Evolutionary conservation across 257 asterid species (phyloP).

Genomic region (Fraxinus anomala): DNA sequence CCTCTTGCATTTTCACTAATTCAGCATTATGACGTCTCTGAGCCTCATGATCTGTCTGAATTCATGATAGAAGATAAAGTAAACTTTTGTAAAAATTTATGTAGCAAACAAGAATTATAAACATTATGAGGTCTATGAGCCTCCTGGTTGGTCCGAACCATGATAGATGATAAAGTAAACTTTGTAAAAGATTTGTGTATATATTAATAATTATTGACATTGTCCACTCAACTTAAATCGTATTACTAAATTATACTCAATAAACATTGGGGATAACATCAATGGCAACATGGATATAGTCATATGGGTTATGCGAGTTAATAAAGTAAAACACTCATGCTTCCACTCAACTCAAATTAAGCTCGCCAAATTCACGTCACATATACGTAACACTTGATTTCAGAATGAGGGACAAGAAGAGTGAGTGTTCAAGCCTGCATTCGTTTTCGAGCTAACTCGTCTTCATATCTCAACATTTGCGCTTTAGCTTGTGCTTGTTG

Average conservation of each 20-base stretch:
- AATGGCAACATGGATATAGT: slow-evolving; percentile 3
- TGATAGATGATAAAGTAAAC: neutral
- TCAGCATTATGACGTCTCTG: slow-evolving; percentile 82
- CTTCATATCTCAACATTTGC: slow-evolving; percentile 83
- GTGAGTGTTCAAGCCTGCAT: slow-evolving; percentile 64
- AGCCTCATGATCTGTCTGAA: slow-evolving; percentile 89
- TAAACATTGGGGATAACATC: slow-evolving; percentile 17
- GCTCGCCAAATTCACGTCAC: neutral
- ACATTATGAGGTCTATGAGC: no score
- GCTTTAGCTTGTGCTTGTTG: slow-evolving; percentile 92
- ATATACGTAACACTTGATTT: slow-evolving; percentile 30
- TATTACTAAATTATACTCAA: slow-evolving; percentile 6
- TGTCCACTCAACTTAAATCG: neutral
- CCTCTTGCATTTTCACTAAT: slow-evolving; percentile 91
- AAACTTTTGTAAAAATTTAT: slow-evolving; percentile 19
- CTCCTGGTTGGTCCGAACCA: slow-evolving; percentile 29
- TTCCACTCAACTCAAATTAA: neutral
- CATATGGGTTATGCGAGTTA: neutral
- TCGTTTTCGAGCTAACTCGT: slow-evolving; percentile 87
- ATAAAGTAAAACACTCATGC: neutral
- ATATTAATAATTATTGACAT: slow-evolving; percentile 4
- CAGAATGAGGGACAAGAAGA: neutral
- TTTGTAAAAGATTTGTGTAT: slow-evolving; percentile 15
- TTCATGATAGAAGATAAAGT: neutral
- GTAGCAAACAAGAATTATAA: neutral